Evolutionary conservation across 2,329 filamentous ascomycete species (phyloP).

Genomic region (Daldinia sp.): DNA sequence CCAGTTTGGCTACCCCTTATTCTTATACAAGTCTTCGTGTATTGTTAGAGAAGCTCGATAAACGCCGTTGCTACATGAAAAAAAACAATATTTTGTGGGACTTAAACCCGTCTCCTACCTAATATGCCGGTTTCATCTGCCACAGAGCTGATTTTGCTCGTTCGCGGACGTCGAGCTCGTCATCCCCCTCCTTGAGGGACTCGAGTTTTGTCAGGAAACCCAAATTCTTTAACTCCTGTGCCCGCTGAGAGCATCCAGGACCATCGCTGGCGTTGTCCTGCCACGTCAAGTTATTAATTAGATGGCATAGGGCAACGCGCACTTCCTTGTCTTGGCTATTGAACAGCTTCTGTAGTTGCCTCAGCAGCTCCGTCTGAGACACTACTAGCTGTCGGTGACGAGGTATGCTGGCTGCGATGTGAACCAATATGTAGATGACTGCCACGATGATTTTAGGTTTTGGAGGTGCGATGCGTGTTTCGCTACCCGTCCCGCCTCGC

Average conservation of each 20-base stretch:
- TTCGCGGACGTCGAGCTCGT: slow-evolving; percentile 85
- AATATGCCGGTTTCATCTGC: slow-evolving; percentile 68
- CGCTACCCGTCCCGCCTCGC: slow-evolving; percentile 52
- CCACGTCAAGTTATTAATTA: slow-evolving; percentile 88
- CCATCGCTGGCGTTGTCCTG: slow-evolving; percentile 79
- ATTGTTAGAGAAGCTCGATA: neutral
- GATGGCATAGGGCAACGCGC: slow-evolving; percentile 82
- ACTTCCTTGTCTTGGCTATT: slow-evolving; percentile 79
- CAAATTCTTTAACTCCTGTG: slow-evolving; percentile 74
- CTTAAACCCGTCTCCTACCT: neutral
- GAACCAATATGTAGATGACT: slow-evolving; percentile 85
- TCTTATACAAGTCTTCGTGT: slow-evolving; percentile 9
- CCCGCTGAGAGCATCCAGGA: slow-evolving; percentile 73
- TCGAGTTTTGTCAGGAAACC: slow-evolving; percentile 77
- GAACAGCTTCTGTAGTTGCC: slow-evolving; percentile 78
- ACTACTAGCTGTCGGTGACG: slow-evolving; percentile 83
- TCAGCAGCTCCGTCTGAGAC: slow-evolving; percentile 80
- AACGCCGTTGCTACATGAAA: neutral
- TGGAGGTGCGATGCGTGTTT: slow-evolving; percentile 66
- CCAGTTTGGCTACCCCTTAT: neutral
- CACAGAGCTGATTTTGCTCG: slow-evolving; percentile 82
- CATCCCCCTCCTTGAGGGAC: slow-evolving; percentile 72
- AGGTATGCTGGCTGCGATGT: slow-evolving; percentile 85
- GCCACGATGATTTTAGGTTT: slow-evolving; percentile 79
- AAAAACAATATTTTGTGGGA: neutral